Conservation (phyloP, 805 yeast genomes). For the Candida verbasci region DNA sequence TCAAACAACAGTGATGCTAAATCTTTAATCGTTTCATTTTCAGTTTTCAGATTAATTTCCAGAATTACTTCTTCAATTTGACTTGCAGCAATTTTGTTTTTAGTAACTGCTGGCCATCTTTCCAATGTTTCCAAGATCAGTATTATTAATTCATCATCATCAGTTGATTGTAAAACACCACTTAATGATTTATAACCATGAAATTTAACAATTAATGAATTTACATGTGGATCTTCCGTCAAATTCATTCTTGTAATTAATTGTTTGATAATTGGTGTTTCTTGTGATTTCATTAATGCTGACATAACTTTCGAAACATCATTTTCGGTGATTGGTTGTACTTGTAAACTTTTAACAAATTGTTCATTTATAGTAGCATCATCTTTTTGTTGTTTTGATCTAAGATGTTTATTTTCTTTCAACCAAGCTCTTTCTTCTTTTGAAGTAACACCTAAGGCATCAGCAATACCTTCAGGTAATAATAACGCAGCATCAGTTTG, state of each 20-base stretch:
- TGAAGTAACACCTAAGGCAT: conserved; percentile 75
- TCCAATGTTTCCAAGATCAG: conserved; percentile 56
- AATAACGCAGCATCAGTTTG: conserved; percentile 88
- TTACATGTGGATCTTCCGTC: conserved; percentile 47
- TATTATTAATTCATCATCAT: conserved; percentile 34
- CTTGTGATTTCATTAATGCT: conserved; percentile 74
- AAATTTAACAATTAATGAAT: conserved; percentile 60
- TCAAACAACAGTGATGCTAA: conserved; percentile 46
- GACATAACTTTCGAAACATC: conserved; percentile 80
- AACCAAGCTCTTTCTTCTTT: conserved; percentile 71
- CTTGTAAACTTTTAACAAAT: conserved; percentile 57
- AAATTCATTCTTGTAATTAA: conserved; percentile 63
- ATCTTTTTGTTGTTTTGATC: conserved; percentile 47
- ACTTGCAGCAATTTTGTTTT: conserved; percentile 71
- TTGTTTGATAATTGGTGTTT: conserved; percentile 56
- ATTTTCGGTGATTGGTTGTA: conserved; percentile 44
- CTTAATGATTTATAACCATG: conserved; percentile 86
- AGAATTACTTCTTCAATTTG: conserved; percentile 64
- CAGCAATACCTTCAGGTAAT: conserved; percentile 77
- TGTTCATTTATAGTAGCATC: conserved; percentile 59
- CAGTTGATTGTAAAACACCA: conserved; percentile 43
- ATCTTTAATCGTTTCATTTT: conserved; percentile 22
- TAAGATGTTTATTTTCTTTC: conserved; percentile 49
- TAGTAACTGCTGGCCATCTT: conserved; percentile 54
- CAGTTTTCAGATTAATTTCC: conserved; percentile 27